Evolutionary conservation across 176 grass and related monocot species (phyloP), one percentile per base, ranked within the genome.

Genomic region (Raddia distichophylla): DNA sequence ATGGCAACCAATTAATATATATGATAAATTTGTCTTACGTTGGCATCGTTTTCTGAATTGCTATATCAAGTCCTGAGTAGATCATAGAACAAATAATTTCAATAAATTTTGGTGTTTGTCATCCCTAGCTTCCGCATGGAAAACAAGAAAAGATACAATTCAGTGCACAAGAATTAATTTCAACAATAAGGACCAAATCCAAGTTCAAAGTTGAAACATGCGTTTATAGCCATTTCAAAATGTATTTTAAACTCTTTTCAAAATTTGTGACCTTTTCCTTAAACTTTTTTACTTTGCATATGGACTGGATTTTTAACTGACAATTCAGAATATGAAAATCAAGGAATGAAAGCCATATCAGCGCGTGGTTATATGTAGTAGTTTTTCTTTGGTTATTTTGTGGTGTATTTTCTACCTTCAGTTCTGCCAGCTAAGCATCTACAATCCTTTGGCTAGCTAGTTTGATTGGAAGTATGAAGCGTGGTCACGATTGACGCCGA

Each of bases 401-500:
- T 1, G 32, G 69, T 0, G 3, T n/a, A 52, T 40, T 4, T 4
- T 27, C 3, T 46, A 46, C 59, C n/a, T 60, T 60, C 55, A 43
- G 13, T 16, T n/a, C 61, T 47, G 55, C 60, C 42, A 33, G 19
- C 27, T 27, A 27, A 27, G 27, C 1, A 44, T 40, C 2, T 40
- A 40, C 5, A 61, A 3, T 9, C 45, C 15, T 8, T 16, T 27
- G 27, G 0, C 27, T 27, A 27, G 47, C 5, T 18, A 27, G 8
- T 14, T 47, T 60, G 79, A 10, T 14, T 64, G 16, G 75, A 50
- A 51, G 50, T 77, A 6, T 35, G 2, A 8, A 18, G 50, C 5
- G 35, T 55, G 8, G 67, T 71, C 68, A 81, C 19, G 68, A 51
- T 51, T 10, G 10, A 6, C 13, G 17, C 79, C 79, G 56, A 73